Evolutionary conservation across 495 filamentous ascomycete genomes (phyloP), one percentile per base, ranked within the genome.

Genomic region (Tricharina praecox): DNA sequence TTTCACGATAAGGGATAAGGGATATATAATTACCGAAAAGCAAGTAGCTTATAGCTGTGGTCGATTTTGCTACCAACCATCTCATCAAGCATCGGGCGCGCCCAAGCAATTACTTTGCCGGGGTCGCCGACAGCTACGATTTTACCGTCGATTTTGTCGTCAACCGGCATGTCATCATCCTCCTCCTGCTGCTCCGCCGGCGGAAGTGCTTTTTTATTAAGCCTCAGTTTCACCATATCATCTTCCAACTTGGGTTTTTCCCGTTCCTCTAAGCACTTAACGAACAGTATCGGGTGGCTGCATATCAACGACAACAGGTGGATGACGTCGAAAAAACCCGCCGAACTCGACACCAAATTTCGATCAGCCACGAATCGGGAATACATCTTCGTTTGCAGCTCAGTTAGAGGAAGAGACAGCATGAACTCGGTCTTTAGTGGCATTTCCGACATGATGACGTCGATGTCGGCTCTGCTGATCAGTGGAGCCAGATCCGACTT

Each of bases 401-500:
- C 48, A 0, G 82, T 85, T 24, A 90, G 58, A 3, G 79, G 71
- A 5, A 93, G 67, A 0, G 67, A 77, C 33, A 95, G 69, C 28
- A 92, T 68, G 56, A 92, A 94, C 54, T 96, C 87, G 11, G 69
- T 71, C 53, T 93, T 96, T 0, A 63, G 55, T 1, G 79, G 79
- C 8, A 94, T 66, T 28, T 77, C 71, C 8, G 71, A 61, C 25
- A 67, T 65, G 16, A 94, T 68, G 2, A 75, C 77, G 4, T 71
- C 68, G 45, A 80, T 77, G 51, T 81, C 82, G 9, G 71, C 73
- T 32, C 88, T 72, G 54, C 85, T 69, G 18, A 94, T 76, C 58
- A 93, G 94, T 3, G 83, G 85, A 1, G 69, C 70, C 35, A 94
- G 71, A 34, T 78, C 76, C 5, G 70, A 58, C 52, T 82, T 80